Conservation (phyloP, 164 flowering plant genomes). For the Tetracentron sinense region DNA sequence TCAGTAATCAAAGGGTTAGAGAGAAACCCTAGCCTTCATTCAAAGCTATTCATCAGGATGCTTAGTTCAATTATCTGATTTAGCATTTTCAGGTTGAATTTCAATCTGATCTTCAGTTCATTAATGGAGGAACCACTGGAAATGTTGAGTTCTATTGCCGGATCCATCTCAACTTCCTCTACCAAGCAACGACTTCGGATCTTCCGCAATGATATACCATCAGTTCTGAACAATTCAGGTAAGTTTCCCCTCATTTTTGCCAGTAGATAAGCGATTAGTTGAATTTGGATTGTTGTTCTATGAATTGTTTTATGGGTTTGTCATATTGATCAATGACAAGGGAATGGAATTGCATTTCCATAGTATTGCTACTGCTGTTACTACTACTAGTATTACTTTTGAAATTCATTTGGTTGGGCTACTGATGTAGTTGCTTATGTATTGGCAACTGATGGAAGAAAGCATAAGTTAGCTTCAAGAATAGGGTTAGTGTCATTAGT, state of each 20-base stretch:
- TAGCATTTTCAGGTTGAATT: not conserved
- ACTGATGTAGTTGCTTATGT: not conserved
- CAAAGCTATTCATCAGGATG: too few relatives aligned
- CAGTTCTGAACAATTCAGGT: conserved; percentile 44
- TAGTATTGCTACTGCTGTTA: too few relatives aligned
- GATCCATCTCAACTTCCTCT: conserved; percentile 51
- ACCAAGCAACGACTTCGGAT: conserved; percentile 53
- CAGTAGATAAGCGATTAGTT: not conserved
- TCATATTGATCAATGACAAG: not conserved
- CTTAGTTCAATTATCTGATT: not conserved
- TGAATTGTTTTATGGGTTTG: not conserved
- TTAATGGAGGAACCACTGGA: conserved; percentile 44
- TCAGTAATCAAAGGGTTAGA: not conserved
- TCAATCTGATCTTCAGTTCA: not conserved
- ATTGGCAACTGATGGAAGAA: too few relatives aligned
- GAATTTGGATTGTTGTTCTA: not conserved
- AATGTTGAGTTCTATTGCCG: conserved; percentile 37
- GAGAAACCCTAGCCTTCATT: too few relatives aligned
- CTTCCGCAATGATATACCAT: conserved; percentile 51
- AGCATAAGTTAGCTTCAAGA: too few relatives aligned
- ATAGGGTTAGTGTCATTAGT: too few relatives aligned
- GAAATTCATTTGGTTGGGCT: not conserved
- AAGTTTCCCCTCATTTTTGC: not conserved
- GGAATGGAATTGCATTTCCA: not conserved
- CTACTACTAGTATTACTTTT: not conserved